A percentile compares a stretch with the other conserved stretches of the same genome.
These are phyloP conservation scores for Stevia rebaudiana DNA, from an alignment of 140 eudicot species.

Conservation along the genomic window DNA sequence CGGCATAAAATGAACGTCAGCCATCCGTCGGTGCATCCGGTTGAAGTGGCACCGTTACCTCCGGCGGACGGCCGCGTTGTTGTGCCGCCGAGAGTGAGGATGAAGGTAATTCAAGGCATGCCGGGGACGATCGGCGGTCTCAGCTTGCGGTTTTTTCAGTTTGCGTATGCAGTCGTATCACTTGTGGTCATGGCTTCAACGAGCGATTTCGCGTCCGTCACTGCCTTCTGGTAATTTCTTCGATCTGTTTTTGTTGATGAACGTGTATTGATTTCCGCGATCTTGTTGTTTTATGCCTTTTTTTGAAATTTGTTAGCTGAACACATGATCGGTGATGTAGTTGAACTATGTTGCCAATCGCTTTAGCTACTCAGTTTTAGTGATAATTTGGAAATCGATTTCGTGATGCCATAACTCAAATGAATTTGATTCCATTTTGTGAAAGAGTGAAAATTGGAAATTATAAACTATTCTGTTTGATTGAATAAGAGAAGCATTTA, in stretches of 20 bases:
- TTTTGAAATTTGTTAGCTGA: neutral
- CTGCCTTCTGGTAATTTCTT: slow-evolving; percentile 65
- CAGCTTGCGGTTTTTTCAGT: slow-evolving; percentile 51
- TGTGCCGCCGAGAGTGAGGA: slow-evolving; percentile 51
- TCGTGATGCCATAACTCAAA: neutral
- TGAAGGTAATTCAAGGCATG: slow-evolving; percentile 89
- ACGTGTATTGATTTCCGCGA: neutral
- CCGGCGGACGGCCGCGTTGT: slow-evolving; percentile 50
- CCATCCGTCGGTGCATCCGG: slow-evolving; percentile 83
- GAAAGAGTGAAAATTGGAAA: neutral
- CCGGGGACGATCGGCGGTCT: slow-evolving; percentile 84
- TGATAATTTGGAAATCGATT: neutral
- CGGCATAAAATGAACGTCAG: slow-evolving; percentile 50
- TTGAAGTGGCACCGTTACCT: slow-evolving; percentile 57
- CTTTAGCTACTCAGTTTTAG: slow-evolving; percentile 1
- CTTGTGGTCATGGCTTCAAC: slow-evolving; percentile 73
- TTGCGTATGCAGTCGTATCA: slow-evolving; percentile 58
- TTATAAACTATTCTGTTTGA: neutral
- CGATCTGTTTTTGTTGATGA: neutral
- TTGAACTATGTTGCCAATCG: neutral
- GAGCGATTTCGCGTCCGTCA: slow-evolving; percentile 77
- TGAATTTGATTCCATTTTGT: too few species aligned
- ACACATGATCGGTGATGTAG: neutral
- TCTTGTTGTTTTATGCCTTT: neutral
- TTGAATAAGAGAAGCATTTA: neutral